Evolutionary conservation across 1,139 yeast species (phyloP), one percentile per base, ranked within the genome.

Genomic region (Hyphopichia wangnamkhiaoensis): DNA sequence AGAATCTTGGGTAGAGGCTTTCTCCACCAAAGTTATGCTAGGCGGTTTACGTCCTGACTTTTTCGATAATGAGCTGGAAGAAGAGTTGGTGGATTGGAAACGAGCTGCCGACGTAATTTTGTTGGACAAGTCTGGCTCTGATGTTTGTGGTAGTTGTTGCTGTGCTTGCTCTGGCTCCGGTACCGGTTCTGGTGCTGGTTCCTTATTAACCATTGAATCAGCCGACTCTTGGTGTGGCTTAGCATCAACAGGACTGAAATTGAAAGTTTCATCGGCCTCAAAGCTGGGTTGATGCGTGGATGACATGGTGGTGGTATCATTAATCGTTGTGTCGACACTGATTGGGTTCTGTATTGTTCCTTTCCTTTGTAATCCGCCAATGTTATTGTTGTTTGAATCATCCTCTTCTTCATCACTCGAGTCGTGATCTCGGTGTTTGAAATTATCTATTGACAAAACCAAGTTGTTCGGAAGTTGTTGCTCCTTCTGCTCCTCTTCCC

Each of bases 391-490:
- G 15, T 9, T 20, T 9, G 8, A 15, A 4, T 32, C 25, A 4
- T 35, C 37, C 9, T 45, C 50, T 3, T 46, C 53, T 2, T 54
- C 59, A 16, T 58, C 58, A 26, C 54, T 53, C 5, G 56, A 49
- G 19, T 48, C 53, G 24, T 49, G 56, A 6, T 52, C 52, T 33
- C 40, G 8, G 16, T n/a, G 14, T 23, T 45, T 44, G 37, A 64
- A 45, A 15, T 48, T 47, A 42, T 71, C 76, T 31, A 69, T 68
- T 6, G 74, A 66, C 21, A 71, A 57, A 15, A 70, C 69, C 40
- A 70, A 54, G 32, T 58, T 48, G 4, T 7, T n/a, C 5, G 28
- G 28, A n/a, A n/a, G n/a, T n/a, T n/a, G n/a, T n/a, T 2, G 29
- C 21, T 18, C 16, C 25, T 13, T 31, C 24, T 19, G 18, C 21